Conservation (phyloP, 2,329 filamentous ascomycete genomes). For the Fusarium penzigii region DNA sequence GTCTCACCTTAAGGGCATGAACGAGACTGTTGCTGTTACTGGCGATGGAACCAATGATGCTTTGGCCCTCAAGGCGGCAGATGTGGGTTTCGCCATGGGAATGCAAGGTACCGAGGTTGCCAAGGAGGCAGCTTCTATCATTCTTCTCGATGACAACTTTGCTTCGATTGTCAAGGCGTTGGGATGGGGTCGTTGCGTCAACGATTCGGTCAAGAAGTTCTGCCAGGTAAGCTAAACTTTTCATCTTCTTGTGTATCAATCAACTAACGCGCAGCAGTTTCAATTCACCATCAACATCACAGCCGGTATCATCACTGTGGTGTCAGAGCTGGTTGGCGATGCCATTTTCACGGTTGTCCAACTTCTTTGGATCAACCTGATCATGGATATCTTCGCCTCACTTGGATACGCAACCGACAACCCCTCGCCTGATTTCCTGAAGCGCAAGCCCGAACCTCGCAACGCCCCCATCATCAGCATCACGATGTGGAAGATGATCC, state of each 20-base stretch:
- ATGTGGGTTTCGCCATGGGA: slow-evolving; percentile 70
- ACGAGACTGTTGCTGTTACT: slow-evolving; percentile 63
- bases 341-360: slow-evolving; percentile 67
- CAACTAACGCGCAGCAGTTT: slow-evolving; percentile 42
- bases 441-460: slow-evolving; percentile 58
- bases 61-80: slow-evolving; percentile 64
- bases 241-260: rapidly evolving
- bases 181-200: slow-evolving; percentile 69
- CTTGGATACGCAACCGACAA: slow-evolving; percentile 66
- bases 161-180: slow-evolving; percentile 66
- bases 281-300: slow-evolving; percentile 73
- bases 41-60: slow-evolving; percentile 70
- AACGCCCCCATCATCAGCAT: slow-evolving; percentile 70
- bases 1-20: slow-evolving; percentile 52
- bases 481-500: slow-evolving; percentile 67
- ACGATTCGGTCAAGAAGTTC: slow-evolving; percentile 69
- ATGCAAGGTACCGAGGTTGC: slow-evolving; percentile 67
- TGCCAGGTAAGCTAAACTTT: slow-evolving; percentile 48
- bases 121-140: slow-evolving; percentile 69
- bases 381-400: slow-evolving; percentile 70
- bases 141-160: slow-evolving; percentile 68
- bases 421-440: slow-evolving; percentile 56
- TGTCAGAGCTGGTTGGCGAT: slow-evolving; percentile 59
- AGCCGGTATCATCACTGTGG: slow-evolving; percentile 64
- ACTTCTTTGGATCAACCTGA: slow-evolving; percentile 68